phyloP scores from a whole-genome alignment of 208 protist genomes.

The Crithidia fasciculata region DNA sequence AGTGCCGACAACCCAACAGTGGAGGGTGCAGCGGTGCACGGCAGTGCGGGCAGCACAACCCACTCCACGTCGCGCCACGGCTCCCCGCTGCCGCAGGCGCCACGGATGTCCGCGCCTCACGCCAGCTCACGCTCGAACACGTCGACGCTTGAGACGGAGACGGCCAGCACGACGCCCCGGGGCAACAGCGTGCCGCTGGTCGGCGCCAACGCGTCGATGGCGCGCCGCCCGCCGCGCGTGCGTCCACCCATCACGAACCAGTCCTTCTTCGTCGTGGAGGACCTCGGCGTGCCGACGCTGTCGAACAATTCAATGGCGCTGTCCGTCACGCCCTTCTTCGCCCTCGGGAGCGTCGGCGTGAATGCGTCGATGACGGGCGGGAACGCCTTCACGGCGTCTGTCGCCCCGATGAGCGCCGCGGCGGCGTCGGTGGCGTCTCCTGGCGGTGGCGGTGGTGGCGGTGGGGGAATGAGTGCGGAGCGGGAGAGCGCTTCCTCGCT shows the following conservation, averaged over 20 bases:
- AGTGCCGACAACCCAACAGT: neutral
- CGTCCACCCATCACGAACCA: slow-evolving; percentile 44
- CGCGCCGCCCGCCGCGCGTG: slow-evolving; percentile 10
- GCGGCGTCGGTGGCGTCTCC: slow-evolving; percentile 4
- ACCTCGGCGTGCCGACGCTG: slow-evolving; percentile 24
- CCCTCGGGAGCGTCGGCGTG: neutral
- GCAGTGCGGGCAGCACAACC: neutral
- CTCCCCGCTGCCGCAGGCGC: slow-evolving; percentile 16
- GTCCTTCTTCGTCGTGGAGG: slow-evolving; percentile 64
- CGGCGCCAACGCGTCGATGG: slow-evolving; percentile 7
- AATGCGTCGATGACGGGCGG: neutral
- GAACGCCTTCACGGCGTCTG: neutral
- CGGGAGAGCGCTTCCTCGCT: neutral
- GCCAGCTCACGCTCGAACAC: neutral
- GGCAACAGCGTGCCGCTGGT: slow-evolving; percentile 21
- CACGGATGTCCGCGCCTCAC: neutral
- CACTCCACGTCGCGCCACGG: slow-evolving; percentile 10
- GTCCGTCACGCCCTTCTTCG: neutral
- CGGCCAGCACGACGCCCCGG: slow-evolving; percentile 15
- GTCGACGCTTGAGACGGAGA: slow-evolving; percentile 4
- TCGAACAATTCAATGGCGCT: slow-evolving; percentile 5
- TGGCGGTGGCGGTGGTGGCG: neutral
- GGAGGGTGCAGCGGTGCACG: neutral
- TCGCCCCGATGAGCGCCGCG: slow-evolving; percentile 18
- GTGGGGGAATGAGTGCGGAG: neutral